A percentile compares a stretch with the other conserved stretches of the same genome.
Evolutionary conservation across 2,329 filamentous ascomycete species (phyloP).

Genomic region (Hypoxylon sp.): DNA sequence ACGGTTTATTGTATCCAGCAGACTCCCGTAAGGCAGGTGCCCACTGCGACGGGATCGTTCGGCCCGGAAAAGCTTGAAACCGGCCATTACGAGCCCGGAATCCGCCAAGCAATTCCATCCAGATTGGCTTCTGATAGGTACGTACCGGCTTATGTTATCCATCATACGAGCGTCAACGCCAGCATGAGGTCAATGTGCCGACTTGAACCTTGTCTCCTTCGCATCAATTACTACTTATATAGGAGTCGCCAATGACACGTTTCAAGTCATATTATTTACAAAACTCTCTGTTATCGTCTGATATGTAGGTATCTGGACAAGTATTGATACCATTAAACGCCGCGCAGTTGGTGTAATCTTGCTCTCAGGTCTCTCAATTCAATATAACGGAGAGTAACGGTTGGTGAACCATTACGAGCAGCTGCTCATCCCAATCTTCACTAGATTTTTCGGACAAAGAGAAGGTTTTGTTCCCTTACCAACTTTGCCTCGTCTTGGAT

Average conservation of each 20-base stretch:
- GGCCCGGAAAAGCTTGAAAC: constrained; percentile 19
- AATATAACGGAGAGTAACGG: too few species aligned
- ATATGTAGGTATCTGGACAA: too few species aligned
- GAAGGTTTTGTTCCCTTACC: not conserved
- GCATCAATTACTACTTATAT: not conserved
- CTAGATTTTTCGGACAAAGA: not conserved
- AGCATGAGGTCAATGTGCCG: not conserved
- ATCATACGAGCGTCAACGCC: not conserved
- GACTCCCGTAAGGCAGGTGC: not conserved
- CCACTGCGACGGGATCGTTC: not conserved
- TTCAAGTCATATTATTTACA: too few species aligned
- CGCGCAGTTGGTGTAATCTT: too few species aligned
- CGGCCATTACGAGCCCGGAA: constrained; percentile 1
- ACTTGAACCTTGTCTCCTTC: not conserved
- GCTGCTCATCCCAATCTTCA: not conserved
- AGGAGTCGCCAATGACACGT: too few species aligned
- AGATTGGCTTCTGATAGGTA: not conserved
- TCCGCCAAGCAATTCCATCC: not conserved
- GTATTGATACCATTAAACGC: too few species aligned
- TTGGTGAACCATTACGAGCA: not conserved
- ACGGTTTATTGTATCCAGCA: not conserved
- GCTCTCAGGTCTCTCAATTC: too few species aligned
- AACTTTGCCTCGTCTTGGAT: not conserved
- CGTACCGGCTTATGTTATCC: constrained; percentile 9
- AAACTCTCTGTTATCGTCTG: too few species aligned